phyloP scores from a whole-genome alignment of 1,284 basidiomycete genomes.

The Malassezia caprae region DNA sequence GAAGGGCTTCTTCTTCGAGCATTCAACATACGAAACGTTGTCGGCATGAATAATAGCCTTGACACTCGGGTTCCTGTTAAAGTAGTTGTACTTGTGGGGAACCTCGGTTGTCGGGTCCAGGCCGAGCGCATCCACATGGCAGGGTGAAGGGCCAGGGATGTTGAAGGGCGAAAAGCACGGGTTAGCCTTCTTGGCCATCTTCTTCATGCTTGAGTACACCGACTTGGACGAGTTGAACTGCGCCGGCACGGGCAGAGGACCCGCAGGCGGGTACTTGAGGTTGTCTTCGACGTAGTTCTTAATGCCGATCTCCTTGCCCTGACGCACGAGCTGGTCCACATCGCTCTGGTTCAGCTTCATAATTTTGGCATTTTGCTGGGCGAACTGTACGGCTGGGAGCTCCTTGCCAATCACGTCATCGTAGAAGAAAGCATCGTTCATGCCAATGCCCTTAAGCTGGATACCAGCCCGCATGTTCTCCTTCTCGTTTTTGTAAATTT shows the following conservation, averaged over 20 bases:
- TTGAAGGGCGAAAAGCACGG: conserved; percentile 25
- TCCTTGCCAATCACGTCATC: conserved; percentile 23
- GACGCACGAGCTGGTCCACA: conserved; percentile 20
- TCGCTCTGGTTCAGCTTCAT: conserved; percentile 18
- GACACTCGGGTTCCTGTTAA: conserved; percentile 27
- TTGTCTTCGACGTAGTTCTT: conserved; percentile 26
- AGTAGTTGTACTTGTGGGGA: conserved; percentile 15
- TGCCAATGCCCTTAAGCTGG: conserved; percentile 33
- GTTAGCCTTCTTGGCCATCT: conserved; percentile 16
- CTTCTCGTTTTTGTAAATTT: conserved; percentile 23
- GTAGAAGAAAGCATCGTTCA: conserved; percentile 37
- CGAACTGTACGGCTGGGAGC: conserved; percentile 24
- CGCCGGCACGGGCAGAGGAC: conserved; percentile 13
- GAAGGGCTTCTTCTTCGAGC: conserved; percentile 23
- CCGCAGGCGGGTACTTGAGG: conserved; percentile 35
- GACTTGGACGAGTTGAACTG: conserved; percentile 12
- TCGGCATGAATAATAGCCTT: conserved; percentile 35
- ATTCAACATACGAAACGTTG: conserved; percentile 25
- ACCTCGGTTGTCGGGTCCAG: conserved; percentile 2
- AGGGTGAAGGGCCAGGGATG: conserved; percentile 9
- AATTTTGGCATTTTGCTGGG: background rate
- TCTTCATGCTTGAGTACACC: conserved; percentile 3
- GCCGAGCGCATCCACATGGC: conserved; percentile 18
- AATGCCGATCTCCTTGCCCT: conserved; percentile 29
- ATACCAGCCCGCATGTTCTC: conserved; percentile 23